A percentile compares a stretch with the other conserved stretches of the same genome.
phyloP scores from a whole-genome alignment of 768 basidiomycete genomes.

The Leccinum barrowsii region DNA sequence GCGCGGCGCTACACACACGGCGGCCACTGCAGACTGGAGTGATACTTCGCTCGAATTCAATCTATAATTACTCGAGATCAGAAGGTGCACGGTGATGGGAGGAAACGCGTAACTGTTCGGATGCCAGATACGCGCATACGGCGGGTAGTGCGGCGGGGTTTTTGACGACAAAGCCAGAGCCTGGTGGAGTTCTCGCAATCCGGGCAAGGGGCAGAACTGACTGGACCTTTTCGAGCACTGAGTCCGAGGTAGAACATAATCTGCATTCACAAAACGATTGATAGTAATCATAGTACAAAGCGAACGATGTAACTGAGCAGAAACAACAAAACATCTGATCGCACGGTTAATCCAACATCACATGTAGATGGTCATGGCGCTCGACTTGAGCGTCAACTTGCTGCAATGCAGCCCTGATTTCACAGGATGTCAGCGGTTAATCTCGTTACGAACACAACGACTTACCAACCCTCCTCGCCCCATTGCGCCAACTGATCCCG shows the following conservation, averaged over 20 bases:
- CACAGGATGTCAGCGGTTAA: no score
- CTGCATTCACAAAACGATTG: no score
- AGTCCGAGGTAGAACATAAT: conserved; percentile 3
- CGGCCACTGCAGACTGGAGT: conserved; percentile 21
- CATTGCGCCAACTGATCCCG: background rate
- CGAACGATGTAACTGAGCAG: no score
- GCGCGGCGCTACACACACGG: conserved; percentile 22
- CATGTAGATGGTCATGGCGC: no score
- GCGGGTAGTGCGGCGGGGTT: conserved; percentile 22
- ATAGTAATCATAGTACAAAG: no score
- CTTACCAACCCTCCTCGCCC: background rate
- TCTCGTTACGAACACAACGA: background rate
- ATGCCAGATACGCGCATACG: conserved; percentile 32
- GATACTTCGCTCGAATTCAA: conserved; percentile 30
- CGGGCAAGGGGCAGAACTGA: conserved; percentile 18
- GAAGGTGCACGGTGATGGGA: background rate
- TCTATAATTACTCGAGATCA: conserved; percentile 4
- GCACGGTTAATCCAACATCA: no score
- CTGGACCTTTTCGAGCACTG: conserved; percentile 20
- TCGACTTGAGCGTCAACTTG: no score
- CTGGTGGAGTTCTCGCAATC: conserved; percentile 23
- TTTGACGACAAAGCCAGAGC: conserved; percentile 28
- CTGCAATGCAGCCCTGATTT: no score
- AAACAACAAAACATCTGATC: no score
- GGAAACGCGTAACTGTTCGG: conserved; percentile 25